These are phyloP conservation scores for Phytophthora hybrid DNA, from an alignment of 352 stramenopile genomes.

Conservation along the genomic window DNA sequence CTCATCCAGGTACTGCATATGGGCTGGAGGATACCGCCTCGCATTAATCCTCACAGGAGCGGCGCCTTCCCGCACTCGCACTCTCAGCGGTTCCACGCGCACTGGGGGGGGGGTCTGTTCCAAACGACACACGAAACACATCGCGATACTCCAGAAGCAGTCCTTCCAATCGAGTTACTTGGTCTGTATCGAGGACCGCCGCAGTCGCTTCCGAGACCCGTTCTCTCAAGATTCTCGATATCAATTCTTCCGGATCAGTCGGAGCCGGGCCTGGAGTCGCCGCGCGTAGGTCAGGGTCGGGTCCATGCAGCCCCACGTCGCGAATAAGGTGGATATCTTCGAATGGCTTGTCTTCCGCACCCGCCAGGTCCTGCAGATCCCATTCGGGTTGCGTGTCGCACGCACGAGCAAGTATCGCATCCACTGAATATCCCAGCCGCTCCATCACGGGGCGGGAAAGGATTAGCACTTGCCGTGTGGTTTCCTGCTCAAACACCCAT, in stretches of 20 bases:
- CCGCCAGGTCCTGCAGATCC: slow-evolving; percentile 12
- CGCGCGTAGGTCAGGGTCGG: neutral
- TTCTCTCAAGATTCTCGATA: neutral
- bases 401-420: neutral
- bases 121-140: slow-evolving; percentile 12
- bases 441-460: neutral
- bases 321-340: neutral
- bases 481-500: neutral
- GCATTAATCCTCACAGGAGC: slow-evolving; percentile 4
- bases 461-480: neutral
- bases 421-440: neutral
- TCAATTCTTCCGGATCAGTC: neutral
- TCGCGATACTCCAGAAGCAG: slow-evolving; percentile 2
- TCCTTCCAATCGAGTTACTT: neutral
- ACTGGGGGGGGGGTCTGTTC: slow-evolving; percentile 4
- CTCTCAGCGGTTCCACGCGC: neutral
- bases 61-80: neutral
- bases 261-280: neutral
- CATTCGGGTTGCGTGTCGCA: slow-evolving; percentile 6
- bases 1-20: slow-evolving; percentile 10
- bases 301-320: neutral
- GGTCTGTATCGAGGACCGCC: neutral
- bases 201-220: neutral
- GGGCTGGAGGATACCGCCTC: neutral
- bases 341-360: neutral